Percentiles rank a stretch among this genome's conserved stretches.
Conservation (phyloP, 2,329 filamentous ascomycete species). For the Fusarium chaquense region DNA sequence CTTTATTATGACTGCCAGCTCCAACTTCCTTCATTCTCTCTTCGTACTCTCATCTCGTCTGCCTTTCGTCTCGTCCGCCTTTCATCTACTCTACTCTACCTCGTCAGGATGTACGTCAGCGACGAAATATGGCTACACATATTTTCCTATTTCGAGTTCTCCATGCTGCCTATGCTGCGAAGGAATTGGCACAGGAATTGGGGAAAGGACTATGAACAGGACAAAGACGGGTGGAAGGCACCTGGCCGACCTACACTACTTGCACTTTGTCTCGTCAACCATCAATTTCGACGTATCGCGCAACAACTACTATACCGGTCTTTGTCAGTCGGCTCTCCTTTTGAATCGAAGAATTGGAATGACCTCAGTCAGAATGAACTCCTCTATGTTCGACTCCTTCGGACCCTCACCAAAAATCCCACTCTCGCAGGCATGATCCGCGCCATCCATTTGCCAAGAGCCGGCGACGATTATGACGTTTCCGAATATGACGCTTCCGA, state of each 20-base stretch:
- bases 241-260: not conserved
- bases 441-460: not conserved
- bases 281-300: not conserved
- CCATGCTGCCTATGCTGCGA: not conserved
- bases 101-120: not conserved
- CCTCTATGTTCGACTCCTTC: not conserved
- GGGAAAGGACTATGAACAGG: not conserved
- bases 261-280: not conserved
- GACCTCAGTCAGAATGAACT: too few relatives aligned
- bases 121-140: not conserved
- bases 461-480: too few relatives aligned
- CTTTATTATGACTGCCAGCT: not conserved
- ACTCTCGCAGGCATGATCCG: not conserved
- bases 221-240: not conserved
- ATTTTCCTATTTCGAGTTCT: not conserved
- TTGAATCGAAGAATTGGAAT: too few relatives aligned
- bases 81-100: not conserved
- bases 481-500: too few relatives aligned
- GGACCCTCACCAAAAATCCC: not conserved
- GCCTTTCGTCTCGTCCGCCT: too few relatives aligned
- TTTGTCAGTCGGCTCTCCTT: too few relatives aligned
- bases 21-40: not conserved
- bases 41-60: not conserved
- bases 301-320: not conserved
- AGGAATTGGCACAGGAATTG: not conserved